phyloP scores from a whole-genome alignment of 2,329 filamentous ascomycete species.

The Penicillium decumbens region DNA sequence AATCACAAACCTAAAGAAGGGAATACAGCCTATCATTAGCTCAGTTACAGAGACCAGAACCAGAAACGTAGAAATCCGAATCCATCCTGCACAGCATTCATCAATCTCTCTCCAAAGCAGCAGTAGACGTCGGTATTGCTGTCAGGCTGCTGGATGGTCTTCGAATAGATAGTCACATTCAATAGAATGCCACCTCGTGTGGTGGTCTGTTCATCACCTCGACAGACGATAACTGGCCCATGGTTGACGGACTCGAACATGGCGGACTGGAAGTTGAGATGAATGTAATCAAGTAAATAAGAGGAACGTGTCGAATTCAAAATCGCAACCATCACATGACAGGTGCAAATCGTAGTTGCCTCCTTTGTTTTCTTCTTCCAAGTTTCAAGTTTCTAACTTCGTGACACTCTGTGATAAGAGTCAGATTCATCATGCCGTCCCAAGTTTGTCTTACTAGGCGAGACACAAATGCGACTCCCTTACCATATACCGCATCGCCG shows the following conservation, averaged over 20 bases:
- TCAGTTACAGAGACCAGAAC: too few relatives aligned
- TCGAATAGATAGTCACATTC: conserved; percentile 5
- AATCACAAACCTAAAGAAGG: background rate
- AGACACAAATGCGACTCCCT: conserved; percentile 18
- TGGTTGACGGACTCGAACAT: conserved; percentile 4
- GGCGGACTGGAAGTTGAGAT: background rate
- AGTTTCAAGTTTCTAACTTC: background rate
- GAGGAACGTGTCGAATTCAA: background rate
- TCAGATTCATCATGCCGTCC: conserved; percentile 1
- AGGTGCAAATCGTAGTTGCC: conserved; percentile 2
- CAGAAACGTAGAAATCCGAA: too few relatives aligned
- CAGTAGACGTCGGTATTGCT: conserved; percentile 2
- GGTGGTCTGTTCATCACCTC: background rate
- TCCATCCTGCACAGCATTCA: too few relatives aligned
- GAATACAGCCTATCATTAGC: too few relatives aligned
- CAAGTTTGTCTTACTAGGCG: conserved; percentile 10
- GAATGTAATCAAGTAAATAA: background rate
- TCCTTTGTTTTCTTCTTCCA: background rate
- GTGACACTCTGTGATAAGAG: background rate
- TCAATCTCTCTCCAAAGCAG: conserved; percentile 1
- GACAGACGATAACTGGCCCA: background rate
- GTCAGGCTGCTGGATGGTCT: background rate
- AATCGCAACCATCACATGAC: conserved; percentile 8
- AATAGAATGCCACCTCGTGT: conserved; percentile 2
- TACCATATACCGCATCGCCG: conserved; percentile 41